Evolutionary conservation across 2,329 filamentous ascomycete genomes (phyloP).

Genomic region (Colletotrichum tabaci): DNA sequence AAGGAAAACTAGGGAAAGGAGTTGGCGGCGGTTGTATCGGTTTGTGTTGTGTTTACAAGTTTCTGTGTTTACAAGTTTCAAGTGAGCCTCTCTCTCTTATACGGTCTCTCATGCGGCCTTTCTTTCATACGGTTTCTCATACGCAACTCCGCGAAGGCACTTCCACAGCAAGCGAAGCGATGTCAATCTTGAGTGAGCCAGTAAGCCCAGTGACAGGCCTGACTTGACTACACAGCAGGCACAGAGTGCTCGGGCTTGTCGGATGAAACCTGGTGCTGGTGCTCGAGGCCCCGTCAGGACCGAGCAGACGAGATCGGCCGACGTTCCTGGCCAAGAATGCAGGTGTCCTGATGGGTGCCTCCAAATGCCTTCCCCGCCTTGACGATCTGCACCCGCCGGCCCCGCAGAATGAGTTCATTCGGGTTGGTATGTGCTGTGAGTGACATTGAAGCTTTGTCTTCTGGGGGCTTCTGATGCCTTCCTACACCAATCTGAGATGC

Average conservation of each 20-base stretch:
- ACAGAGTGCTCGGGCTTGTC: too few relatives aligned
- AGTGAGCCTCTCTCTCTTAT: not conserved
- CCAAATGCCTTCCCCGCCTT: not conserved
- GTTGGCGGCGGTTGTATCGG: too few relatives aligned
- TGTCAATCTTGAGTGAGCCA: not conserved
- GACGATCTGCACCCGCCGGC: slow-evolving; percentile 6
- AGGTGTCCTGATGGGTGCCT: not conserved
- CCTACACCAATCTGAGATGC: too few relatives aligned
- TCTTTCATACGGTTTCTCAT: too few relatives aligned
- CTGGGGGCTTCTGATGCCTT: too few relatives aligned
- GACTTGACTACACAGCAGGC: too few relatives aligned
- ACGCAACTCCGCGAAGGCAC: too few relatives aligned
- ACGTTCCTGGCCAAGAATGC: slow-evolving; percentile 6
- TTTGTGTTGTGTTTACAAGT: not conserved
- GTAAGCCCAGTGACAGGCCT: not conserved
- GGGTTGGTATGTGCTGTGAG: not conserved
- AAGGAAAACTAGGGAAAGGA: not conserved
- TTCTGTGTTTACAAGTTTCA: not conserved
- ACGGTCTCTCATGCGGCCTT: too few relatives aligned
- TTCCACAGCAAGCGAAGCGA: too few relatives aligned
- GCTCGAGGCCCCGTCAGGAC: not conserved
- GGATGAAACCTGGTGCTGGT: not conserved
- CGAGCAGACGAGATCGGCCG: slow-evolving; percentile 10
- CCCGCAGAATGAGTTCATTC: not conserved
- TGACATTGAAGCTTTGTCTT: not conserved